These are phyloP conservation scores for Thecaphora frezii DNA, from an alignment of 1,284 basidiomycete genomes.

Conservation along the genomic window DNA sequence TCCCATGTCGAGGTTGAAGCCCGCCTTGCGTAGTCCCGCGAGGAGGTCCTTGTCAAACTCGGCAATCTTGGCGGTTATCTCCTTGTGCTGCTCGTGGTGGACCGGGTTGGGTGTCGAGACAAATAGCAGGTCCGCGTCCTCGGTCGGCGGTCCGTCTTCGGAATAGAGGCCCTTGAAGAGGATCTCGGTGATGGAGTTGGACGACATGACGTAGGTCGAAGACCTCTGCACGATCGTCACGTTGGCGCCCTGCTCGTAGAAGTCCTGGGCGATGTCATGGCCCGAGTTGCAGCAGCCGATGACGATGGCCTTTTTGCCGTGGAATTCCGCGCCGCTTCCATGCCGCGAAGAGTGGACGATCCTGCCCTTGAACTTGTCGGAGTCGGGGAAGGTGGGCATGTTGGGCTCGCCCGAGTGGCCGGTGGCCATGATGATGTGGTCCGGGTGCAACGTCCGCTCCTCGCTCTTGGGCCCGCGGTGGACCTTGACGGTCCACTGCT, in stretches of 20 bases:
- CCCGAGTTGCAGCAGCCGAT: constrained; percentile 69
- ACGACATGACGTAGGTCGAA: constrained; percentile 68
- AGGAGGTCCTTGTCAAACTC: constrained; percentile 64
- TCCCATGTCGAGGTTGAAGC: constrained; percentile 68
- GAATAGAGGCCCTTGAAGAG: constrained; percentile 64
- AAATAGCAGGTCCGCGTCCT: constrained; percentile 64
- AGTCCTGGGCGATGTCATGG: constrained; percentile 62
- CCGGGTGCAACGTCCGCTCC: constrained; percentile 64
- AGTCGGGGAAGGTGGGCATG: constrained; percentile 60
- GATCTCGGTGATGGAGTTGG: constrained; percentile 41
- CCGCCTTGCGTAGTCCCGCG: constrained; percentile 66
- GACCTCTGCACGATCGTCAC: constrained; percentile 70
- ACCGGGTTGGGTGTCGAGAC: constrained; percentile 63
- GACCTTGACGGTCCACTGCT: constrained; percentile 67
- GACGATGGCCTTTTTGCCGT: constrained; percentile 67
- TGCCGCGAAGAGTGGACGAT: constrained; percentile 67
- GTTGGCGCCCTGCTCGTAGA: constrained; percentile 63
- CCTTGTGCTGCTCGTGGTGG: constrained; percentile 62
- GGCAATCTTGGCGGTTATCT: constrained; percentile 46
- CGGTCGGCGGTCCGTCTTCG: constrained; percentile 63
- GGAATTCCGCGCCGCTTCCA: constrained; percentile 63
- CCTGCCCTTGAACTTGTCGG: constrained; percentile 66
- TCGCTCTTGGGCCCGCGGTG: constrained; percentile 58
- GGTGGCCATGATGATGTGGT: constrained; percentile 66
- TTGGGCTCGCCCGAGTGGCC: constrained; percentile 65